These are phyloP conservation scores for Jackrogersella multiformis DNA, from an alignment of 495 filamentous ascomycete genomes.

Conservation along the genomic window DNA sequence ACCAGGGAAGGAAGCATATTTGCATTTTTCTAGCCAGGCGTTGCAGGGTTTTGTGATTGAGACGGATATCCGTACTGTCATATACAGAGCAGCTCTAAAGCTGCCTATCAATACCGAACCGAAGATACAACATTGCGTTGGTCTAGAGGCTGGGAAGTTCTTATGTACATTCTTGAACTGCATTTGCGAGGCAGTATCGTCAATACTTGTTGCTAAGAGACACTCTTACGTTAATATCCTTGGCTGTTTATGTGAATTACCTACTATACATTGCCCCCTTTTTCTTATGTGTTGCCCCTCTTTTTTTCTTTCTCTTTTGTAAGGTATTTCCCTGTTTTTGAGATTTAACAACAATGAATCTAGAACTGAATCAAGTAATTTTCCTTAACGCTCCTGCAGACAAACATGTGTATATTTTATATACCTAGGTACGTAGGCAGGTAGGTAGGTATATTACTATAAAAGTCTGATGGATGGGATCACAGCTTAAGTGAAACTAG, in stretches of 20 bases:
- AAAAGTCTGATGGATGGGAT: neutral
- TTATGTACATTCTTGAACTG: neutral
- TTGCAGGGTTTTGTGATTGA: slow-evolving; percentile 5
- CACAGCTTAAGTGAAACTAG: neutral
- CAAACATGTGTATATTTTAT: neutral
- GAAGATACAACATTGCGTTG: no score
- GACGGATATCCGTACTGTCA: slow-evolving; percentile 3
- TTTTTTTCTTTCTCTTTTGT: neutral
- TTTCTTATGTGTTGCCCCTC: no score
- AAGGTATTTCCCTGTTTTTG: neutral
- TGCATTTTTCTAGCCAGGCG: slow-evolving; percentile 35
- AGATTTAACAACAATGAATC: neutral
- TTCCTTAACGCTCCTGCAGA: neutral
- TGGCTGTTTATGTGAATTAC: neutral
- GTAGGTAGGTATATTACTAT: no score
- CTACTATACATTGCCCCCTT: no score
- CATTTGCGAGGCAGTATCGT: neutral
- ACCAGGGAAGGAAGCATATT: neutral
- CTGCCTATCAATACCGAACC: neutral
- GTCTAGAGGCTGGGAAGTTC: neutral
- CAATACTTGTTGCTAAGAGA: neutral
- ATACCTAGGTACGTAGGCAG: no score
- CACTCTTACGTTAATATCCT: neutral
- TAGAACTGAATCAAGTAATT: neutral
- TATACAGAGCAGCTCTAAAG: neutral